A percentile compares a stretch with the other conserved stretches of the same genome.
phyloP scores from a whole-genome alignment of 805 yeast species.

The Ogataea wickerhamii region DNA sequence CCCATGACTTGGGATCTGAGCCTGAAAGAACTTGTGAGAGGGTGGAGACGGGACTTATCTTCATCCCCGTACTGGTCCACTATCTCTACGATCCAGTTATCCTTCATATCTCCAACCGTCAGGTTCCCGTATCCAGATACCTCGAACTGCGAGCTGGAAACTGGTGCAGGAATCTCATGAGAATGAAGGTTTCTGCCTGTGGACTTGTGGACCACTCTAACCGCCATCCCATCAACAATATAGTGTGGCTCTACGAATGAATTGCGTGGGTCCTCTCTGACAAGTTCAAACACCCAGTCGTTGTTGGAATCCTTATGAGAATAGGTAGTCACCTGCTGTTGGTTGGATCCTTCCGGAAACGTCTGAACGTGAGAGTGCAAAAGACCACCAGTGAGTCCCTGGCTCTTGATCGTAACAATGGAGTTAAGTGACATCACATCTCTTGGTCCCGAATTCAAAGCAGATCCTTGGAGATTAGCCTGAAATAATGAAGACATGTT shows the following conservation, averaged over 20 bases:
- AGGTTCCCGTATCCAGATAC: conserved; percentile 84
- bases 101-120: conserved; percentile 70
- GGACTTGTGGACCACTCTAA: conserved; percentile 67
- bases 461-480: conserved; percentile 70
- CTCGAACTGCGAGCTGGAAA: conserved; percentile 65
- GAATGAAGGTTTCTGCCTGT: conserved; percentile 81
- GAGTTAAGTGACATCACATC: conserved; percentile 59
- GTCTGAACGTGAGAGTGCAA: conserved; percentile 84
- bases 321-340: conserved; percentile 93
- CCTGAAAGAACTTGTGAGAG: conserved; percentile 73
- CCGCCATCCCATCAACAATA: conserved; percentile 58
- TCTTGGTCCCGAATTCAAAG: conserved; percentile 63
- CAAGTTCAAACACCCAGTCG: conserved; percentile 69
- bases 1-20: conserved; percentile 59
- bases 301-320: conserved; percentile 86
- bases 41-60: conserved; percentile 53
- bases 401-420: conserved; percentile 59
- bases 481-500: conserved; percentile 88
- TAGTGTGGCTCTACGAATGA: conserved; percentile 31
- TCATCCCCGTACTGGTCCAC: conserved; percentile 59
- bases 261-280: conserved; percentile 41
- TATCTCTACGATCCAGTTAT: conserved; percentile 88
- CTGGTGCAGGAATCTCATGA: conserved; percentile 74
- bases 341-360: conserved; percentile 89
- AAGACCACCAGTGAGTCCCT: conserved; percentile 68